Evolutionary conservation across 495 filamentous ascomycete species (phyloP).

Genomic region (Pseudoneurospora amorphoporcata): DNA sequence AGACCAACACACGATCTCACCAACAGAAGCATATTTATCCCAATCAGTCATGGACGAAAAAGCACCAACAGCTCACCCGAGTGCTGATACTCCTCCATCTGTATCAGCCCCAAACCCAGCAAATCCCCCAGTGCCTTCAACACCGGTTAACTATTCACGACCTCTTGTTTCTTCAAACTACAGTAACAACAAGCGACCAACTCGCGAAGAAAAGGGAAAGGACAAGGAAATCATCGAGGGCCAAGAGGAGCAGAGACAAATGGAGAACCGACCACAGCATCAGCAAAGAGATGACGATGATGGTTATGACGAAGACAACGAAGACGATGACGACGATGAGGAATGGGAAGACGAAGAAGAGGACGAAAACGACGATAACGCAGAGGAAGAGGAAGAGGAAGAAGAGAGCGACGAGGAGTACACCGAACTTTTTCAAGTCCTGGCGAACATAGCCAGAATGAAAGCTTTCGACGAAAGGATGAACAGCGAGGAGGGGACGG

Average conservation of each 20-base stretch:
- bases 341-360: background rate
- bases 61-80: background rate
- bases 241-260: no score
- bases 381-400: background rate
- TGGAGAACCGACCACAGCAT: background rate
- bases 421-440: background rate
- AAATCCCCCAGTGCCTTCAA: background rate
- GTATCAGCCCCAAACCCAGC: background rate
- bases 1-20: background rate
- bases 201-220: background rate
- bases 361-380: no score
- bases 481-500: background rate
- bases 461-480: background rate
- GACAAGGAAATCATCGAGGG: background rate
- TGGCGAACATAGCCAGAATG: background rate
- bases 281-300: background rate
- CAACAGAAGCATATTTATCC: background rate
- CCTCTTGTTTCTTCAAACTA: background rate
- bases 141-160: background rate
- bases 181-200: background rate
- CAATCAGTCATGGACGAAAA: background rate
- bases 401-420: background rate
- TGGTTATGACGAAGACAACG: background rate
- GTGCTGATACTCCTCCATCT: background rate
- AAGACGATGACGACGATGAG: background rate